Evolutionary conservation across 2,329 filamentous ascomycete genomes (phyloP).

Genomic region (Metarhizium brunneum): DNA sequence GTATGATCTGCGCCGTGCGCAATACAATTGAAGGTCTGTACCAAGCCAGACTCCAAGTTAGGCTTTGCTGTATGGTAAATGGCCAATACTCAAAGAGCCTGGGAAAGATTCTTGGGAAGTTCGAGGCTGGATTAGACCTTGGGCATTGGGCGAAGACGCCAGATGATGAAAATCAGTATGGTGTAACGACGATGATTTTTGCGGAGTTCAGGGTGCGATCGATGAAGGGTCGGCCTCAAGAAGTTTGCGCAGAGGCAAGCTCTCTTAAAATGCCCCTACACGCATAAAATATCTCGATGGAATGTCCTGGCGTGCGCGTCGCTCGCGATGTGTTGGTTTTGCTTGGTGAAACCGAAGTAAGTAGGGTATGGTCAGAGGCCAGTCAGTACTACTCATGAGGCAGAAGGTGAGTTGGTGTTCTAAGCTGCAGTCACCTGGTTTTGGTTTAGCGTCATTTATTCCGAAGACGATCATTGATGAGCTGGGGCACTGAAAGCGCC

Average conservation of each 20-base stretch:
- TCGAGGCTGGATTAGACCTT: neutral
- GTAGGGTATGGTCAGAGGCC: constrained; percentile 15
- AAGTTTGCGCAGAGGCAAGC: neutral
- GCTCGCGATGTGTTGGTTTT: constrained; percentile 1
- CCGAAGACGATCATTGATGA: constrained; percentile 1
- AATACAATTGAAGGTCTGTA: constrained; percentile 10
- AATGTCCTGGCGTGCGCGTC: constrained; percentile 1
- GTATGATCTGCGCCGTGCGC: constrained; percentile 17
- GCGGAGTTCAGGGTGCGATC: neutral
- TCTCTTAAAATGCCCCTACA: neutral
- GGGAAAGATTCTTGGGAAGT: neutral
- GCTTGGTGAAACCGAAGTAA: constrained; percentile 8
- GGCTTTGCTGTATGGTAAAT: neutral
- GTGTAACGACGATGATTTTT: neutral
- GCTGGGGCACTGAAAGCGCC: constrained; percentile 2
- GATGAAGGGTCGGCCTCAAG: neutral
- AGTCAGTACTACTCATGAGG: constrained; percentile 17
- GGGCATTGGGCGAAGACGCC: neutral
- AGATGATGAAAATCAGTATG: neutral
- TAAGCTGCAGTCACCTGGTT: constrained; percentile 21
- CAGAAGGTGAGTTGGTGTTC: constrained; percentile 19
- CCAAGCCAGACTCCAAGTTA: constrained; percentile 11
- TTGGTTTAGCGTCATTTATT: constrained; percentile 20
- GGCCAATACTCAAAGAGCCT: neutral
- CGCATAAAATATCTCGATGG: neutral